Conservation (phyloP, 2,329 filamentous ascomycete species). For the Colletotrichum sp. region DNA sequence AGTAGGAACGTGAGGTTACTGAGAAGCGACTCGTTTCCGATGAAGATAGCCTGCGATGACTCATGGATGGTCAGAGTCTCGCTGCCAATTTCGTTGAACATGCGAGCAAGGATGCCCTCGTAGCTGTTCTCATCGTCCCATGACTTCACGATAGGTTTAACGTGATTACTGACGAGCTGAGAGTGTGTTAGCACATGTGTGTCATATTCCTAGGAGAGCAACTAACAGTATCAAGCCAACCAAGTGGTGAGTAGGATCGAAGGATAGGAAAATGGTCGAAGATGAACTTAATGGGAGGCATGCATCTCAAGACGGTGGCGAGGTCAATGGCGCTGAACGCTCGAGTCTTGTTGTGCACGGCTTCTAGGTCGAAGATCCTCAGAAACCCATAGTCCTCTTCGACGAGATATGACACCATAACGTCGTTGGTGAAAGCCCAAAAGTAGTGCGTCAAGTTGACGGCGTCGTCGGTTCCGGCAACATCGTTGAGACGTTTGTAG, state of each 20-base stretch:
- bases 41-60: constrained; percentile 22
- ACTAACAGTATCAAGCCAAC: constrained; percentile 22
- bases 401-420: constrained; percentile 23
- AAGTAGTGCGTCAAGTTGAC: constrained; percentile 13
- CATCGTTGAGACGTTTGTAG: background rate
- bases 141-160: background rate
- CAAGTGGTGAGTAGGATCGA: constrained; percentile 15
- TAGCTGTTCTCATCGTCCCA: constrained; percentile 7
- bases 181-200: background rate
- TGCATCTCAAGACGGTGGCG: constrained; percentile 18
- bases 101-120: background rate
- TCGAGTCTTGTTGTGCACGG: constrained; percentile 17
- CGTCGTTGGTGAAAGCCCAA: constrained; percentile 24
- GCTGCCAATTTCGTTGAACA: constrained; percentile 12
- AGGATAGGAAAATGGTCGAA: constrained; percentile 12
- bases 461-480: background rate
- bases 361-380: background rate
- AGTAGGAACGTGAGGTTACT: constrained; percentile 22
- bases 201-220: background rate
- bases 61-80: constrained; percentile 12
- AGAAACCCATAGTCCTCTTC: constrained; percentile 18
- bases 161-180: background rate
- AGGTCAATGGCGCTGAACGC: constrained; percentile 24
- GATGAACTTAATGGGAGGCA: constrained; percentile 17
- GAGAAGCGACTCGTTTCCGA: constrained; percentile 24